Evolutionary conservation across 2,329 filamentous ascomycete genomes (phyloP).

Genomic region (Ophioceras dolichostomum): DNA sequence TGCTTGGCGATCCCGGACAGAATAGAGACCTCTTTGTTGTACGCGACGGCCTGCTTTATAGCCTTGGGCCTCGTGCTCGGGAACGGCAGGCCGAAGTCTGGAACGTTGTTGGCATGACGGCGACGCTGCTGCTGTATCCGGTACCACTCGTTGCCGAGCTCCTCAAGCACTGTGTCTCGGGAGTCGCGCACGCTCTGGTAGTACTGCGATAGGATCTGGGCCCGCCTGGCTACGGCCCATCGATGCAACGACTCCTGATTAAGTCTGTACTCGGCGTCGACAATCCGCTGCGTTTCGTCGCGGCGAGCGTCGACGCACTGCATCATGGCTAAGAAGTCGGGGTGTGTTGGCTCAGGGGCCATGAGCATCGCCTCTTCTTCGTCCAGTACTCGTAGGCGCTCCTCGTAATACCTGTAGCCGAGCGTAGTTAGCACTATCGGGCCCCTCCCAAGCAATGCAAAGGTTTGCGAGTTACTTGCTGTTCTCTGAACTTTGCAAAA

Average conservation of each 20-base stretch:
- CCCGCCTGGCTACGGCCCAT: conserved; percentile 67
- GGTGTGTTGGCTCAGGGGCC: conserved; percentile 59
- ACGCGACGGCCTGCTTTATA: conserved; percentile 74
- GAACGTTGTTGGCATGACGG: conserved; percentile 58
- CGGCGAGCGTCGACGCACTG: conserved; percentile 73
- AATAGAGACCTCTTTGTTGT: conserved; percentile 90
- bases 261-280: conserved; percentile 61
- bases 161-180: conserved; percentile 66
- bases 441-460: no score
- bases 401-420: conserved; percentile 62
- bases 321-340: conserved; percentile 83
- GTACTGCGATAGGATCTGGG: conserved; percentile 82
- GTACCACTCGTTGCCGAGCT: conserved; percentile 82
- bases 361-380: conserved; percentile 50
- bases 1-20: conserved; percentile 87
- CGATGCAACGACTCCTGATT: conserved; percentile 61
- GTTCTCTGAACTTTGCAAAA: conserved; percentile 75
- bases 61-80: conserved; percentile 66
- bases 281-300: conserved; percentile 66
- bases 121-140: conserved; percentile 76
- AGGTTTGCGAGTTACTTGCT: conserved; percentile 33
- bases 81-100: conserved; percentile 73
- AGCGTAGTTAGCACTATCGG: neutral
- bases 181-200: conserved; percentile 77
- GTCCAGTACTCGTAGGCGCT: conserved; percentile 73